Evolutionary conservation across 2,329 filamentous ascomycete species (phyloP).

Genomic region (Xylariaceae sp.): DNA sequence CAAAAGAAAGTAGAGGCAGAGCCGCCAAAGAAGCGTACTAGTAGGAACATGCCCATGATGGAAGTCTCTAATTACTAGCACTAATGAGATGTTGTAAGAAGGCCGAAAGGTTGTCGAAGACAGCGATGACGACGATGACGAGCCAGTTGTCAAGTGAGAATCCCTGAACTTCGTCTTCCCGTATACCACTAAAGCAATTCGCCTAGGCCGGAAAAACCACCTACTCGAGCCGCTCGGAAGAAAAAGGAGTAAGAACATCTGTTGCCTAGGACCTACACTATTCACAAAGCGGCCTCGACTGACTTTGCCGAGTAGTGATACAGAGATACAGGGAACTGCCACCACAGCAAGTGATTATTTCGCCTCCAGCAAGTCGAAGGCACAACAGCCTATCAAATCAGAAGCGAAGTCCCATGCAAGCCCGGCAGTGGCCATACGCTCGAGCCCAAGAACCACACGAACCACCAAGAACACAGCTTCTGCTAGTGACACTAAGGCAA

Average conservation of each 20-base stretch:
- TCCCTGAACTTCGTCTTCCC: background rate
- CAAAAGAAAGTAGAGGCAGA: constrained; percentile 43
- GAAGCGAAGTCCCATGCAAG: constrained; percentile 36
- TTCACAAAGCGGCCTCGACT: constrained; percentile 1
- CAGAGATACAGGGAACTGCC: constrained; percentile 43
- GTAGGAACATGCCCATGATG: constrained; percentile 32
- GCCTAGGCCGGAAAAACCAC: constrained; percentile 49
- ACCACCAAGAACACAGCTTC: constrained; percentile 27
- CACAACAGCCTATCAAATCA: constrained; percentile 37
- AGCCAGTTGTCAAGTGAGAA: constrained; percentile 44
- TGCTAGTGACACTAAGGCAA: constrained; percentile 33
- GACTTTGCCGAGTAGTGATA: constrained; percentile 30
- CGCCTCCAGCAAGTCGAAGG: constrained; percentile 42
- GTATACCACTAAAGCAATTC: constrained; percentile 15
- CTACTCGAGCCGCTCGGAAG: constrained; percentile 47
- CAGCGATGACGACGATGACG: constrained; percentile 66
- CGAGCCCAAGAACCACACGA: constrained; percentile 47
- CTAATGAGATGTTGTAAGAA: constrained; percentile 31
- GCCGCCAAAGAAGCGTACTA: constrained; percentile 41
- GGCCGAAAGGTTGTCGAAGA: constrained; percentile 71
- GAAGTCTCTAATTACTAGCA: background rate
- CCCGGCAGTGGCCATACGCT: constrained; percentile 43
- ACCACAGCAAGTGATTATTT: constrained; percentile 56
- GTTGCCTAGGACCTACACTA: constrained; percentile 3
- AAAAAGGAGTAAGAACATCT: constrained; percentile 45